A percentile compares a stretch with the other conserved stretches of the same genome.
Evolutionary conservation across 306 rosid genomes (phyloP).

Genomic region (Casuarina glauca): DNA sequence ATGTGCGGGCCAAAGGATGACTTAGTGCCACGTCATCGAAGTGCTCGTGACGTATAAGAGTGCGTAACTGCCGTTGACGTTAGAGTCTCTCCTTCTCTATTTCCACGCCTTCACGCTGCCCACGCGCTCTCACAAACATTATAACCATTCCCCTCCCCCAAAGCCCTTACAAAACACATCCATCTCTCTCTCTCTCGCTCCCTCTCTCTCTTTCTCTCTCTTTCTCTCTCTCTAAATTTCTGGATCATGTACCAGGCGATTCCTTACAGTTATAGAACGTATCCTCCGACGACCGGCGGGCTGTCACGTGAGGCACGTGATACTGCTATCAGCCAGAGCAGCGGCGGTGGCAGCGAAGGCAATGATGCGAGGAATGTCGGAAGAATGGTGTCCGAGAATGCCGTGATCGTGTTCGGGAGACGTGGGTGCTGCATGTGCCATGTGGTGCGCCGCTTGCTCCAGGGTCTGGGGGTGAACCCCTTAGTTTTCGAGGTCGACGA

Average conservation of each 20-base stretch:
- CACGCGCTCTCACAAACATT: not conserved
- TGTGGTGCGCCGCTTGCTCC: constrained; percentile 62
- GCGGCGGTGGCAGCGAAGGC: not conserved
- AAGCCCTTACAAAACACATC: not conserved
- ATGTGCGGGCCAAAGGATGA: constrained; percentile 44
- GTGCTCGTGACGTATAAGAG: constrained; percentile 47
- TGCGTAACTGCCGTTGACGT: constrained; percentile 74
- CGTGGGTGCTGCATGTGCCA: constrained; percentile 92
- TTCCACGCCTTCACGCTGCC: constrained; percentile 20
- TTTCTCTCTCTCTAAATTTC: not conserved
- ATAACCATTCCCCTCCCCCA: not conserved
- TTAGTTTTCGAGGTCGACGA: constrained; percentile 65
- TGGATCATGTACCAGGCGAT: constrained; percentile 78
- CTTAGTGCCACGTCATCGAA: constrained; percentile 44
- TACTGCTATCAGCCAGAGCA: not conserved
- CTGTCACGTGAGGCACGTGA: constrained; percentile 23
- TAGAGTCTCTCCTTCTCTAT: constrained; percentile 33
- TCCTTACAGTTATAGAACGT: constrained; percentile 50
- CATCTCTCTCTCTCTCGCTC: constrained; percentile 13
- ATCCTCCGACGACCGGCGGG: constrained; percentile 19
- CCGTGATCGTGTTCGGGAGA: constrained; percentile 66
- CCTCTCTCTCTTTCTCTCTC: constrained; percentile 17
- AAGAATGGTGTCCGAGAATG: constrained; percentile 58
- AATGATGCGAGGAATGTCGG: constrained; percentile 5
- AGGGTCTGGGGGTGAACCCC: constrained; percentile 88